Evolutionary conservation across 257 asterid species (phyloP), one percentile per base, ranked within the genome.

Genomic region (Solanum raphanifolium): DNA sequence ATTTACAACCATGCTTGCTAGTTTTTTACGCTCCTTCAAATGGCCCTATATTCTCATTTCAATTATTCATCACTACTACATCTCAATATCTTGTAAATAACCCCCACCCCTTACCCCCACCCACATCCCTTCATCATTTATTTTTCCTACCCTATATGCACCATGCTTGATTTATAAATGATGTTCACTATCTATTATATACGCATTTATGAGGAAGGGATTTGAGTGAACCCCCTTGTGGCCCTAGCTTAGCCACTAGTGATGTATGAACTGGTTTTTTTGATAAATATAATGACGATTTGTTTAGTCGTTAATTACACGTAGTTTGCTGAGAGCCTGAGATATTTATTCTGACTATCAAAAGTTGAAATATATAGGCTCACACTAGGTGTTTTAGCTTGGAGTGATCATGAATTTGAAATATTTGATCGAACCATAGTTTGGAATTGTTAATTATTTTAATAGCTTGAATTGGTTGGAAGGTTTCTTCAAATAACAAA

Each of bases 1-100:
- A 81, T 46, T 81, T 46, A 81, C 85, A 81, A 81, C 85, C 85
- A 81, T 81, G 69, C 85, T 81, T 81, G 68, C 68, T 81, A 81
- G 0, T 1, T 68, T 43, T 35, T 62, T 81, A 81, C 29, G 68
- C 68, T 81, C 85, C 85, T 43, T 81, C 85, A 79, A 79, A 46
- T 81, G 85, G 85, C 85, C 41, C 68, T 48, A 32, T 81, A 34
- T 38, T 75, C 27, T 74, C 29, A 75, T 21, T 75, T 36, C 83
- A 36, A 75, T 75, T 75, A 75, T 75, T 36, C 83, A 36, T 11
- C 52, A 23, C 32, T 36, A 73, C 48, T 34, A 60, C 13, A 60
- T 60, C 9, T 75, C 21, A 75, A 23, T 38, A 52, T 9, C 68
- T 46, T 81, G 31, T 81, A 81, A 46, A 81, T 81, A 43, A 25